Base-by-base conservation (phyloP, 2,329 filamentous ascomycete species). In the Hypomyces rosellus region DNA sequence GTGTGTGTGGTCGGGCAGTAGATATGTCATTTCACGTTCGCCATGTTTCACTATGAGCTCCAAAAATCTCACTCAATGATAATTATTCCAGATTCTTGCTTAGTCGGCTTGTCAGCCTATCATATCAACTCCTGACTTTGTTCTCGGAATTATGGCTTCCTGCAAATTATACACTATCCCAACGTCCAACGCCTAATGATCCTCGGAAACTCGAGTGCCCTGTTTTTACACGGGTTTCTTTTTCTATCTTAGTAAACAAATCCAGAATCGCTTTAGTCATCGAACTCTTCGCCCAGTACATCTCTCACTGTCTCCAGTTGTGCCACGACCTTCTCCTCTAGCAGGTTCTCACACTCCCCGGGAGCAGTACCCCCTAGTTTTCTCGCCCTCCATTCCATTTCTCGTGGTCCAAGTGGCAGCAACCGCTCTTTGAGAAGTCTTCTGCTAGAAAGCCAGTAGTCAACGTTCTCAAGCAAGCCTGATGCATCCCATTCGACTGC, bases 381-480 rank as follows among this genome's bases (percentile, higher is more conserved):
- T 54, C 64, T 70, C 7, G 65, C 66, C 50, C 74, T 67, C 78
- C 79, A 84, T 56, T 84, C 84, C 40, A 79, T 73, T 68, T 96
- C 90, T 54, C 85, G 80, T 60, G 85, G 78, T 25, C 81, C 88
- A 16, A 87, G 75, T 0, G 90, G 83, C 46, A 91, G 74, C 44
- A 96, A 79, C 25, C 87, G 77, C 56, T 89, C 84, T 47, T 85
- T 78, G 50, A 96, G 71, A 49, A 85, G 72, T 57, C 82, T 81
- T 51, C 83, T 78, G 48, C 84, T 84, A 25, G 81, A 77, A 34
- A 96, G 71, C 77, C 89, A 89, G 57, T 87, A 88, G 57, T 95
- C 89, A 5, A 95, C 81, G 60, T 93, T 89, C 64, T 95, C 91
- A 56, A 86, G 78, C 43, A 95, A 78, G 2, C 76, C 75, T 1